Base-by-base conservation (phyloP, 345 rosid species). In the Stellera chamaejasme region DNA sequence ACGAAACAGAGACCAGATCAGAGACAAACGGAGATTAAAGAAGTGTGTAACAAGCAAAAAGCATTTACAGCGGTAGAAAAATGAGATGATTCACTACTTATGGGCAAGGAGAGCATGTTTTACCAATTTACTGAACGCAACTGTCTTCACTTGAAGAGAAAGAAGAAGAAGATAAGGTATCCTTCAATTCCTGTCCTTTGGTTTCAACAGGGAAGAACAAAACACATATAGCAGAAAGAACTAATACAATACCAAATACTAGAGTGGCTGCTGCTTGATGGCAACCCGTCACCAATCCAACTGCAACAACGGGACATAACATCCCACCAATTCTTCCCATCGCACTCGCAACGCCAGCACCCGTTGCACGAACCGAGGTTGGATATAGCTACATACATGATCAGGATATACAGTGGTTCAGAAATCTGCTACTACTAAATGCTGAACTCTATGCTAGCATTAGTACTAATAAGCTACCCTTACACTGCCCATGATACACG, bases 321-420 rank as follows among this genome's bases (percentile, higher is more conserved):
- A 81, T 75, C 19, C 90, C 87, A 2, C 90, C 90, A 15, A 83
- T 68, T 70, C 84, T 69, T 52, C 87, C 90, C 53, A 81, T 57
- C 3, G 75, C 65, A 61, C 78, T 78, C 6, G 81, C 87, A 16
- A 72, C 59, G 47, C 90, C 90, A 13, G 70, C 62, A 16, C 87
- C 90, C 2, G 90, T 78, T 64, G 90, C 14, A 58, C 87, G 62
- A 58, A 77, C 70, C 2, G 79, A 61, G 9, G 90, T 81, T 54
- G 84, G 90, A 63, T 83, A 79, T 43, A 83, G 50, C 87, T 81
- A 42, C 52, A 60, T 1, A 16, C 23, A 19, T 19, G 23, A 19
- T 19, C 7, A 32, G 39, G 9, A 32, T 32, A 7, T 32, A 32
- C 39, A 32, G 39, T 32, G 2, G 9, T 5, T 32, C 5, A 32